These are phyloP conservation scores for Agapanthus africanus DNA, from an alignment of 106 monocot genomes.

Conservation along the genomic window DNA sequence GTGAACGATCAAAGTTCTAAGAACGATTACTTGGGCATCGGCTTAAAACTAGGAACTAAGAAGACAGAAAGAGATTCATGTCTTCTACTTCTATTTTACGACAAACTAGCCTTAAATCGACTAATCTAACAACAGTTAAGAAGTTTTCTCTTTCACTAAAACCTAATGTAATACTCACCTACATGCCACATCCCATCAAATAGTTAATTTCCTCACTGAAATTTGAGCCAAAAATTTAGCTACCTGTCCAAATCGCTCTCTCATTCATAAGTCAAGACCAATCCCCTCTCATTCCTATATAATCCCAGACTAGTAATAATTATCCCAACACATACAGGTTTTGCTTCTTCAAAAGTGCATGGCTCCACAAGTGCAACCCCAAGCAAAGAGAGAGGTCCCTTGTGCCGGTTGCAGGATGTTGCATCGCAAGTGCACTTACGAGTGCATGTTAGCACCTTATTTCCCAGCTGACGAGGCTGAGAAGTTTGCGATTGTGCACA, in stretches of 20 bases:
- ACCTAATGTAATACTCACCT: too few species aligned
- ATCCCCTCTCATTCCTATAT: background rate
- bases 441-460: slow-evolving; percentile 56
- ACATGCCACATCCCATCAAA: too few species aligned
- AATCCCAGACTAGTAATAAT: background rate
- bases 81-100: too few species aligned
- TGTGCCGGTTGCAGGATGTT: slow-evolving; percentile 57
- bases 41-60: background rate
- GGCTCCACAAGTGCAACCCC: background rate
- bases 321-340: background rate
- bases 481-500: slow-evolving; percentile 48
- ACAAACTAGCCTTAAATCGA: too few species aligned
- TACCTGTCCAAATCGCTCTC: background rate
- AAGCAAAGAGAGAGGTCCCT: background rate
- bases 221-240: too few species aligned
- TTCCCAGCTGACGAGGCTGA: slow-evolving; percentile 41
- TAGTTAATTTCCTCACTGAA: too few species aligned
- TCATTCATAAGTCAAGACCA: too few species aligned
- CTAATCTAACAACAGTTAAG: too few species aligned
- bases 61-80: background rate
- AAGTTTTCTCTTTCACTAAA: background rate
- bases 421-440: slow-evolving; percentile 48
- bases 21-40: background rate
- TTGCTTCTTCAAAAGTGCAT: background rate
- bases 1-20: background rate